Evolutionary conservation across 2,329 filamentous ascomycete species (phyloP).

Genomic region (Paraphaeosphaeria sporulosa): DNA sequence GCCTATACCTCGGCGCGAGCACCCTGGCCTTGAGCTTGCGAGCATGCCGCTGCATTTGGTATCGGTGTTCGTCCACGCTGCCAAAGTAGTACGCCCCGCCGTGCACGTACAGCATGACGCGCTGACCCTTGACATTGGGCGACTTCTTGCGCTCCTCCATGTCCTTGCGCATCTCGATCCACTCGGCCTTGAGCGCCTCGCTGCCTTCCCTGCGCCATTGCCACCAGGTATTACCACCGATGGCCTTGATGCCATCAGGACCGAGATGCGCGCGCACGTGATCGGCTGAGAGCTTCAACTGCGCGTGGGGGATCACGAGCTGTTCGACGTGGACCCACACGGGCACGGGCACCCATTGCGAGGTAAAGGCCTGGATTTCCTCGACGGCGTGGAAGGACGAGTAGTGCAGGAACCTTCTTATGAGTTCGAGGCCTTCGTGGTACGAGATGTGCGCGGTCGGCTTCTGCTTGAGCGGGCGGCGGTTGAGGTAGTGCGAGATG

Average conservation of each 20-base stretch:
- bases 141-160: slow-evolving; percentile 73
- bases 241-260: slow-evolving; percentile 71
- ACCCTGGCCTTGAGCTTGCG: slow-evolving; percentile 91
- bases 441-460: slow-evolving; percentile 93
- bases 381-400: slow-evolving; percentile 91
- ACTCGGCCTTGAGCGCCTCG: slow-evolving; percentile 78
- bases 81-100: slow-evolving; percentile 97
- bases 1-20: slow-evolving; percentile 82
- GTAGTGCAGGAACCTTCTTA: slow-evolving; percentile 84
- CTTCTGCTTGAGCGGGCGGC: slow-evolving; percentile 75
- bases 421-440: slow-evolving; percentile 87
- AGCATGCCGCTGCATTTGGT: slow-evolving; percentile 95
- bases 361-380: slow-evolving; percentile 89
- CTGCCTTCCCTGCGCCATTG: slow-evolving; percentile 72
- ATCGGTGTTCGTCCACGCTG: slow-evolving; percentile 95
- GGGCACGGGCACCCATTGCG: slow-evolving; percentile 89
- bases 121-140: slow-evolving; percentile 64
- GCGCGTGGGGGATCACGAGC: slow-evolving; percentile 68
- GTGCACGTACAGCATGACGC: slow-evolving; percentile 93
- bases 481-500: slow-evolving; percentile 88
- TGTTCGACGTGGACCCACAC: slow-evolving; percentile 84
- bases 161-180: slow-evolving; percentile 94
- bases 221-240: slow-evolving; percentile 84
- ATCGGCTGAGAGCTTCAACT: slow-evolving; percentile 69
- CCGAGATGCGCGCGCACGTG: slow-evolving; percentile 79